A percentile compares a stretch with the other conserved stretches of the same genome.
These are phyloP conservation scores for Omphalotus guepiniiformis DNA, from an alignment of 768 basidiomycete species.

Conservation along the genomic window DNA sequence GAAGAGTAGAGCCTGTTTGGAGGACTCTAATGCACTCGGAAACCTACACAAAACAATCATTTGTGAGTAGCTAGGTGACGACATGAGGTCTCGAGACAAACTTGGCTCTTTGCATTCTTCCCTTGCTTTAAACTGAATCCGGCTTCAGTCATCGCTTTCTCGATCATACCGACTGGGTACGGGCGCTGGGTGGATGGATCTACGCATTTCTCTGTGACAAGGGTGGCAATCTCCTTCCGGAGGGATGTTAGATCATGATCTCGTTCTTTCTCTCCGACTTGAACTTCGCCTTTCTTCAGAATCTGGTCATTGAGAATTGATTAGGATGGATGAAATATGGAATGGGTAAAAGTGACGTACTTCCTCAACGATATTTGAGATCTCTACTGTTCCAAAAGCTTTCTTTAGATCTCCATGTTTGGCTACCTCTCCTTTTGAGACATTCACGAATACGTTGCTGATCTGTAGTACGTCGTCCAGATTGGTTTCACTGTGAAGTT, in stretches of 20 bases:
- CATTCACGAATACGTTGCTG: slow-evolving; percentile 92
- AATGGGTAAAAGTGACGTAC: slow-evolving; percentile 31
- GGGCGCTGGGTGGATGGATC: slow-evolving; percentile 87
- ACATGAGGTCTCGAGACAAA: slow-evolving; percentile 22
- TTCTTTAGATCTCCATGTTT: slow-evolving; percentile 88
- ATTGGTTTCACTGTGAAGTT: slow-evolving; percentile 82
- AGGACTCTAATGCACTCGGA: slow-evolving; percentile 84
- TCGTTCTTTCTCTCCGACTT: slow-evolving; percentile 96
- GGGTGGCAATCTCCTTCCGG: slow-evolving; percentile 85
- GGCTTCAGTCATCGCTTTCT: slow-evolving; percentile 95
- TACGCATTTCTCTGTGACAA: slow-evolving; percentile 94
- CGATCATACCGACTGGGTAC: slow-evolving; percentile 93
- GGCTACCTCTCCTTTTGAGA: slow-evolving; percentile 93
- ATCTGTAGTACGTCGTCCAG: slow-evolving; percentile 96
- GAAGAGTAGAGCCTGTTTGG: slow-evolving; percentile 79
- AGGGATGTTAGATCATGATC: slow-evolving; percentile 83
- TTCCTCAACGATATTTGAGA: slow-evolving; percentile 75
- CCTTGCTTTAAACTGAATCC: slow-evolving; percentile 87
- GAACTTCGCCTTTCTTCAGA: slow-evolving; percentile 91
- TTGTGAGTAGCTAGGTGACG: not conserved
- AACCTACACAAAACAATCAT: slow-evolving; percentile 51
- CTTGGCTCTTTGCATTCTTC: slow-evolving; percentile 95
- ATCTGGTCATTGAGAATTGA: slow-evolving; percentile 49
- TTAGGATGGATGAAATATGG: not conserved
- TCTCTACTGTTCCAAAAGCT: slow-evolving; percentile 76